A percentile compares a stretch with the other conserved stretches of the same genome.
Evolutionary conservation across 2,329 filamentous ascomycete genomes (phyloP).

Genomic region (Alternaria infectoria): DNA sequence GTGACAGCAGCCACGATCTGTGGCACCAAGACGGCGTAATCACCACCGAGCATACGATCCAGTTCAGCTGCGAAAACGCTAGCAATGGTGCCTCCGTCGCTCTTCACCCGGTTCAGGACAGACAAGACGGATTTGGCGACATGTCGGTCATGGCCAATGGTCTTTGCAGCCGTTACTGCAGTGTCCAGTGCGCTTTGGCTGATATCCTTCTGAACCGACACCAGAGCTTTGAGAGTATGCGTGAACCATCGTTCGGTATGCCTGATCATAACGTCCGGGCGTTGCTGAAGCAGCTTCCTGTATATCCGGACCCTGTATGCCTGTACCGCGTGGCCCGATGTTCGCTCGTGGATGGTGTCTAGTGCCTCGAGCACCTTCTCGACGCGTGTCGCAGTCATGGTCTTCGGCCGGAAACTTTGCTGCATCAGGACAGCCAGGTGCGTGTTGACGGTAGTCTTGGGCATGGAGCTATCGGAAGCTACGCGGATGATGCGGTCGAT

Average conservation of each 20-base stretch:
- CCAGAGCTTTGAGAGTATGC: conserved; percentile 80
- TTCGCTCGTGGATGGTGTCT: conserved; percentile 72
- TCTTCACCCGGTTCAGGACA: conserved; percentile 63
- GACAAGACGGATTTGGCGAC: conserved; percentile 71
- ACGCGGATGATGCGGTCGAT: conserved; percentile 79
- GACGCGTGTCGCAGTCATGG: conserved; percentile 75
- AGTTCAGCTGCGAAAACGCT: conserved; percentile 73
- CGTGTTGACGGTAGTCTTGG: conserved; percentile 80
- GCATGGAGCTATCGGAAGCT: conserved; percentile 69
- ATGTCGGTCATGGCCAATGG: conserved; percentile 71
- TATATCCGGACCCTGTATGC: conserved; percentile 81
- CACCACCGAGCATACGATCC: conserved; percentile 62
- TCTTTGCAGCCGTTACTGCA: conserved; percentile 72
- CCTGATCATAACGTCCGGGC: conserved; percentile 70
- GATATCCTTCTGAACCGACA: conserved; percentile 79
- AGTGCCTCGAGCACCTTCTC: conserved; percentile 74
- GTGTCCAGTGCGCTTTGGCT: conserved; percentile 75
- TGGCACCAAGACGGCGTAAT: conserved; percentile 72
- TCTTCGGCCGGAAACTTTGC: conserved; percentile 76
- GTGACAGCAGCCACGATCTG: conserved; percentile 88
- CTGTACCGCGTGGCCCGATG: conserved; percentile 81
- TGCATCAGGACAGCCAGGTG: conserved; percentile 81
- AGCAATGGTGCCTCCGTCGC: conserved; percentile 60
- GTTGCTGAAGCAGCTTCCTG: conserved; percentile 75
- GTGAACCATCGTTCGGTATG: conserved; percentile 78